Evolutionary conservation across 2,329 filamentous ascomycete genomes (phyloP), one percentile per base, ranked within the genome.

Genomic region (Daldinia eschscholtzii): DNA sequence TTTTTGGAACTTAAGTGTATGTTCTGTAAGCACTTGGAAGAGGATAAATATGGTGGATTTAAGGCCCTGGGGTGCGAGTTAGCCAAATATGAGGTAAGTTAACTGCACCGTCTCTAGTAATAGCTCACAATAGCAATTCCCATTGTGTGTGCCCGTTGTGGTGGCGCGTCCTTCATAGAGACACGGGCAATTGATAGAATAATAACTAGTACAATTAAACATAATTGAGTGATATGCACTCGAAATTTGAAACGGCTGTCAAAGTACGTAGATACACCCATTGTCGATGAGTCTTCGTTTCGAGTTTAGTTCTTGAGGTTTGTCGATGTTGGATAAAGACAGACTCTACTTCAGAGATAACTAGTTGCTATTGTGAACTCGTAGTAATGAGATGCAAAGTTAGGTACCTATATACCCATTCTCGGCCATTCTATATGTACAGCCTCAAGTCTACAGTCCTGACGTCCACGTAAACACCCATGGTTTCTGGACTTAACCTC

Each of bases 111-210:
- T 23, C 20, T 26, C 18, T 9, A 4, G 2, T 3, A 18, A 23
- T 62, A 53, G 61, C 65, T 64, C 37, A 64, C 65, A 30, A 68
- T 64, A 1, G 65, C 65, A 23, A 68, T 56, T 7, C 57, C 65
- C 65, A 68, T 68, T 15, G 48, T 61, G n/a, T 68, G 65, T 35
- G 61, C 61, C 18, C 61, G 57, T 44, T 68, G 65, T 6, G 60
- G 59, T 20, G 52, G 30, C 18, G 56, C 6, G 10, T 60, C 33
- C 39, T 26, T 44, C 57, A 67, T 67, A 15, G 50, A 20, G 20
- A 59, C 3, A 20, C 60, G 60, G 12, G 42, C 28, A 30, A 67
- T 53, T 6, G 65, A 50, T 18, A 67, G 18, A 30, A 67, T 46
- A 26, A 26, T 46, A 18, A 46, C 10, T 3, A 28, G 12, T 46